Evolutionary conservation across 345 rosid genomes (phyloP), one percentile per base, ranked within the genome.

Genomic region (Brassica rapa): DNA sequence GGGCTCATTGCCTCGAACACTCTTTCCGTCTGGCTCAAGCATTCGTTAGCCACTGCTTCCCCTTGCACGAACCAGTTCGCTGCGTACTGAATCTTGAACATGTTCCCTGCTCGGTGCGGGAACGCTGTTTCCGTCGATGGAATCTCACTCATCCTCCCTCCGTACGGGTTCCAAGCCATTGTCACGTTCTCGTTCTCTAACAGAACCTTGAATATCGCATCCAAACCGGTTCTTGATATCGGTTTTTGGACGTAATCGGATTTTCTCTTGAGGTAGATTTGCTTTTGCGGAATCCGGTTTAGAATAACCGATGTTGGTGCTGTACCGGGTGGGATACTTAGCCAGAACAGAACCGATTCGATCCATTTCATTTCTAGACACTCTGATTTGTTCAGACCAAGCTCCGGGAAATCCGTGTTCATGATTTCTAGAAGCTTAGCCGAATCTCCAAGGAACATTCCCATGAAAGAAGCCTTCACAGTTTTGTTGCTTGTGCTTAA

Each of bases 121-220:
- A 86, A 86, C 15, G 90, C 77, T 4, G 88, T 85, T 19, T 74
- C 83, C 0, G 84, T 65, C 19, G 71, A 70, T 5, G 83, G 60
- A 75, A 88, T 85, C 76, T 89, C 87, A 59, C 57, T 77, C 89
- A 86, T 88, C 70, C 46, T 84, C 9, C 93, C 98, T 35, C 96
- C 98, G 56, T 89, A 93, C 0, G 93, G 89, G 74, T 82, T 86
- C 24, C 70, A 70, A 9, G 81, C 81, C 64, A 88, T 75, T 0
- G 81, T 68, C 6, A 83, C 81, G 27, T 77, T 88, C 64, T 81
- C 80, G 16, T 81, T 7, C 67, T 82, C 81, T 49, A 85, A 59
- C 83, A 89, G 23, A 51, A 70, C 71, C 19, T 83, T 73, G 82
- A 84, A 87, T 8, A 92, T 66, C 15, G 72, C 15, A 14, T 82